Conservation (phyloP, 2,329 filamentous ascomycete genomes). For the Aspergillus vadensis region DNA sequence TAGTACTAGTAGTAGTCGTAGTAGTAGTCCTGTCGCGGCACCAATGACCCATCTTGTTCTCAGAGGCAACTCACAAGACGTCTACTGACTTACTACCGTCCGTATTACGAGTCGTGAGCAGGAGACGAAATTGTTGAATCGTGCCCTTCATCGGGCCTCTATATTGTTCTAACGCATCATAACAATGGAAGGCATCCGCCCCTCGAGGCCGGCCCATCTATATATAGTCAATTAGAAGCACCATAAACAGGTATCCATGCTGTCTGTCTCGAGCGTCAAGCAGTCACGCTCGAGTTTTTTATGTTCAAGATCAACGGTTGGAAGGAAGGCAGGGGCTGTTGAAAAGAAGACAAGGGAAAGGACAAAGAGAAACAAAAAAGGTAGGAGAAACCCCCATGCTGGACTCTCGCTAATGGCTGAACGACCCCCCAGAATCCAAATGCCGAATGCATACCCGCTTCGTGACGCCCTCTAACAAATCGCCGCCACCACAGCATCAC, state of each 20-base stretch:
- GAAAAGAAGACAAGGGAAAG: too few relatives aligned
- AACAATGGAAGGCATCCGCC: not conserved
- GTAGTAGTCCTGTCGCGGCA: too few relatives aligned
- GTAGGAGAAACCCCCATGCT: not conserved
- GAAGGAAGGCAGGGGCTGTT: not conserved
- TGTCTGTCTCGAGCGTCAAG: not conserved
- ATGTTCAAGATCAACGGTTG: not conserved
- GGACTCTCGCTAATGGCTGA: constrained; percentile 1
- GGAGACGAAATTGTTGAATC: too few relatives aligned
- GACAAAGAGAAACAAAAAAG: not conserved
- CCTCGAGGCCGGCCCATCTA: constrained; percentile 3
- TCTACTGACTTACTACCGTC: too few relatives aligned
- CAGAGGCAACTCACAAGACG: too few relatives aligned
- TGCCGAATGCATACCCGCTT: not conserved
- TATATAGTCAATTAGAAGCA: constrained; percentile 1
- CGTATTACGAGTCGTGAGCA: too few relatives aligned
- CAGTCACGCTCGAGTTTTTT: not conserved
- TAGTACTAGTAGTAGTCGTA: too few relatives aligned
- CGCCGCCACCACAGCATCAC: not conserved
- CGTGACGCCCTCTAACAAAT: constrained; percentile 3
- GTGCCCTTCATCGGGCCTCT: not conserved
- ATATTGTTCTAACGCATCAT: not conserved
- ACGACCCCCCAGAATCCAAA: not conserved
- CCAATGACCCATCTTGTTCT: too few relatives aligned
- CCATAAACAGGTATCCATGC: not conserved